Evolutionary conservation across 805 yeast species (phyloP), one percentile per base, ranked within the genome.

Genomic region (Pichia insulana): DNA sequence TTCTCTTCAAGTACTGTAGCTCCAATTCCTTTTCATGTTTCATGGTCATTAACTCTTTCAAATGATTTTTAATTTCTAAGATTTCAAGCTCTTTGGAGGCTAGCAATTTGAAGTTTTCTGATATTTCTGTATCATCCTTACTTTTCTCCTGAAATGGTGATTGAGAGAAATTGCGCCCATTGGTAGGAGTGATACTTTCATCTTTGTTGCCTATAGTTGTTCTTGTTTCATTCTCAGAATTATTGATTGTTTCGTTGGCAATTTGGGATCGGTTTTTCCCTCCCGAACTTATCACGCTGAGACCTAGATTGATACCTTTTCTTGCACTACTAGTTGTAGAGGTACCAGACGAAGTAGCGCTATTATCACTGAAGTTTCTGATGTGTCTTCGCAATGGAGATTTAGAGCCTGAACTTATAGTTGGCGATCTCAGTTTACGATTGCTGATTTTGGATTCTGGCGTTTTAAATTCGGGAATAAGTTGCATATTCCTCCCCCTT

Each of bases 51-150:
- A 81, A 45, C 18, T 64, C 69, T 34, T 69, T 70, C 20, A 80
- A 69, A 37, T 67, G 63, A 49, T 76, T 79, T 48, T 77, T 80
- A 34, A 80, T 59, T 50, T 82, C 88, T 39, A 82, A 70, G 25
- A 82, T 64, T 20, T 72, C 73, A 74, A 79, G 74, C 55, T 83
- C 92, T 53, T 80, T 82, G 33, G 75, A 63, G 0, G 90, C 90
- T 36, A 83, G 61, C 8, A 70, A 62, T 47, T 85, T 68, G 38
- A 82, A 59, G 38, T 78, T 73, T 4, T 71, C 74, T 44, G 75
- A 76, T 6, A 80, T 63, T 33, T 18, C 35, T 30, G 37, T 41
- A 12, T 69, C 76, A 15, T 31, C 18, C n/a, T 26, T 20, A 12
- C n/a, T 12, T 12, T 11, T 35, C 4, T 32, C 22, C 34, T 9